Base-by-base conservation (phyloP, 805 yeast genomes). In the Wickerhamiella lipophila region DNA sequence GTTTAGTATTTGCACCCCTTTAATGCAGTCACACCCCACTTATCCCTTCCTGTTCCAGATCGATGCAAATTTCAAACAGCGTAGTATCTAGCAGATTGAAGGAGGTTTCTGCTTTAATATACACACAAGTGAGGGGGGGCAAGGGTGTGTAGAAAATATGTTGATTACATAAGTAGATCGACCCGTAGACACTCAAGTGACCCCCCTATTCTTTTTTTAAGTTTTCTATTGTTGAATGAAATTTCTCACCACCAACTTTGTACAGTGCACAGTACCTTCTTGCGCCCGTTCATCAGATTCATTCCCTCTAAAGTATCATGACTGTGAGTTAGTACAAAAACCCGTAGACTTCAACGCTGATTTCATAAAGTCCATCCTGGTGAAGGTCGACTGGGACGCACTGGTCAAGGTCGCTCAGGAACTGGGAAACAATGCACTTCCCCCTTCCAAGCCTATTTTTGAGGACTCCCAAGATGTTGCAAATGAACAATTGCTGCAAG, bases 161-260 rank as follows among this genome's bases (percentile, higher is more conserved):
- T n/a, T n/a, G n/a, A n/a, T n/a, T n/a, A n/a, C n/a, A n/a, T n/a
- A n/a, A n/a, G n/a, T n/a, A n/a, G n/a, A n/a, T n/a, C n/a, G n/a
- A n/a, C n/a, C n/a, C n/a, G n/a, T n/a, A n/a, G n/a, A n/a, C n/a
- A n/a, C n/a, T n/a, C n/a, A n/a, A n/a, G n/a, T n/a, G n/a, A n/a
- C n/a, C n/a, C n/a, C n/a, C n/a, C n/a, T n/a, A n/a, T n/a, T n/a
- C n/a, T n/a, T n/a, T n/a, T n/a, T n/a, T n/a, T n/a, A n/a, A n/a
- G n/a, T n/a, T n/a, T n/a, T n/a, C n/a, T n/a, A n/a, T n/a, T n/a
- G n/a, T n/a, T n/a, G n/a, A 12, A 89, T 89, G 98, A 89, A 92
- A 68, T 78, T 89, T 59, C 69, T 92, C 23, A 89, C 98, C n/a
- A 84, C 96, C 11, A 92, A 92, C 66, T 92, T 92, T 66, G 94